Percentiles rank a stretch among this genome's conserved stretches.
These are phyloP conservation scores for Atkinsonella hypoxylon DNA, from an alignment of 2,329 filamentous ascomycete genomes.

Conservation along the genomic window DNA sequence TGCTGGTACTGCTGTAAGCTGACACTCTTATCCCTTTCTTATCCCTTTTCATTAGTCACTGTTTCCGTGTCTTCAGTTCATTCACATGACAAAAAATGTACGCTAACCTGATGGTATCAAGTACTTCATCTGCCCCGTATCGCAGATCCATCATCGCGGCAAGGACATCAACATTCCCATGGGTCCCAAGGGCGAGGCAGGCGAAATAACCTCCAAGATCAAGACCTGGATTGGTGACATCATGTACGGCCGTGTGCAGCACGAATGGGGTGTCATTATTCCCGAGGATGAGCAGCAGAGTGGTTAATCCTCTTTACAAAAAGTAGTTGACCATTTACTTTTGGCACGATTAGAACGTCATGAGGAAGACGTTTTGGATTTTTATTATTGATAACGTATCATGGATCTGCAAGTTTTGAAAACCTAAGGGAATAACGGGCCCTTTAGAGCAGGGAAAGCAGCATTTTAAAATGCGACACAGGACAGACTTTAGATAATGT, in stretches of 20 bases:
- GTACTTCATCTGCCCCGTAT: conserved; percentile 62
- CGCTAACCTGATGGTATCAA: conserved; percentile 16
- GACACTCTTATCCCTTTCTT: not conserved
- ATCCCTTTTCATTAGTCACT: not conserved
- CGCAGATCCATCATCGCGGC: conserved; percentile 55
- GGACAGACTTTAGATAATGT: too few species aligned
- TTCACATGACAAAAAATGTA: conserved; percentile 10
- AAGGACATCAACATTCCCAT: conserved; percentile 51
- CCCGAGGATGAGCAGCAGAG: conserved; percentile 41
- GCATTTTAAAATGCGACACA: not conserved
- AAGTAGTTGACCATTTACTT: not conserved
- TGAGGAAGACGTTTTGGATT: not conserved
- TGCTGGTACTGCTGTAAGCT: conserved; percentile 69
- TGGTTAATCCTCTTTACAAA: not conserved
- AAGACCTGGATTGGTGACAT: conserved; percentile 60
- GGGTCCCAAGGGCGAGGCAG: conserved; percentile 35
- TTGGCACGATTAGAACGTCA: not conserved
- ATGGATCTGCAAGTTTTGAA: not conserved
- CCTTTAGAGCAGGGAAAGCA: not conserved
- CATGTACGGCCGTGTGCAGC: conserved; percentile 59
- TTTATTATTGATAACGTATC: not conserved
- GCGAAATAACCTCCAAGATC: conserved; percentile 45
- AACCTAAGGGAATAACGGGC: not conserved
- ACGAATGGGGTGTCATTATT: conserved; percentile 59
- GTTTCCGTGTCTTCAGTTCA: not conserved